Evolutionary conservation across 805 yeast species (phyloP).

Genomic region (Saccharomycopsis guyanensis): DNA sequence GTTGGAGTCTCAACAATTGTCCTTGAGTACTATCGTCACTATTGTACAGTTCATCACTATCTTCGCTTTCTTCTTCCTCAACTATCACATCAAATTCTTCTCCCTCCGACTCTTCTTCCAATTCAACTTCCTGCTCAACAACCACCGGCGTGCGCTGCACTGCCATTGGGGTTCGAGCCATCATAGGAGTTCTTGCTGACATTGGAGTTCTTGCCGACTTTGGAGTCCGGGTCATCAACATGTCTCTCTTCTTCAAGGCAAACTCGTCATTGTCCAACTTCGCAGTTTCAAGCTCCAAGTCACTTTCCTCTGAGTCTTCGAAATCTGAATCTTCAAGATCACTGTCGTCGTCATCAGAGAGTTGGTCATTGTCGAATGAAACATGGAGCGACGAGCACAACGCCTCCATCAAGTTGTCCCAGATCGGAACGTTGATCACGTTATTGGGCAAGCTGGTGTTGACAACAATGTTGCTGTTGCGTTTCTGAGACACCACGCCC

Average conservation of each 20-base stretch:
- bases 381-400: conserved; percentile 15
- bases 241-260: conserved; percentile 1
- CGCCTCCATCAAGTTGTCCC: conserved; percentile 22
- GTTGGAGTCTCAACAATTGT: conserved; percentile 12
- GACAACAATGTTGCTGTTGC: background rate
- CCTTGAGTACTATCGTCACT: conserved; percentile 21
- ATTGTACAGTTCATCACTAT: conserved; percentile 9
- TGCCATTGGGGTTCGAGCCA: too few relatives aligned
- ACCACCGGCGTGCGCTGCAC: too few relatives aligned
- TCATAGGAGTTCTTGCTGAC: too few relatives aligned
- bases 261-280: conserved; percentile 6
- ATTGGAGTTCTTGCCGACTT: background rate
- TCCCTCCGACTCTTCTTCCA: background rate
- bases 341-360: conserved; percentile 10
- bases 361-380: conserved; percentile 15
- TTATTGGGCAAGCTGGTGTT: conserved; percentile 3
- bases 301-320: background rate
- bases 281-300: background rate
- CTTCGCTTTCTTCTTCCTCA: background rate
- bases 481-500: background rate
- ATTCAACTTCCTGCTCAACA: background rate
- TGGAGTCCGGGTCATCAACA: background rate
- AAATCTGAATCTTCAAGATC: conserved; percentile 5
- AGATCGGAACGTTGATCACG: conserved; percentile 19
- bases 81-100: background rate